Evolutionary conservation across 768 basidiomycete genomes (phyloP).

Genomic region (Atractiella rhizophila): DNA sequence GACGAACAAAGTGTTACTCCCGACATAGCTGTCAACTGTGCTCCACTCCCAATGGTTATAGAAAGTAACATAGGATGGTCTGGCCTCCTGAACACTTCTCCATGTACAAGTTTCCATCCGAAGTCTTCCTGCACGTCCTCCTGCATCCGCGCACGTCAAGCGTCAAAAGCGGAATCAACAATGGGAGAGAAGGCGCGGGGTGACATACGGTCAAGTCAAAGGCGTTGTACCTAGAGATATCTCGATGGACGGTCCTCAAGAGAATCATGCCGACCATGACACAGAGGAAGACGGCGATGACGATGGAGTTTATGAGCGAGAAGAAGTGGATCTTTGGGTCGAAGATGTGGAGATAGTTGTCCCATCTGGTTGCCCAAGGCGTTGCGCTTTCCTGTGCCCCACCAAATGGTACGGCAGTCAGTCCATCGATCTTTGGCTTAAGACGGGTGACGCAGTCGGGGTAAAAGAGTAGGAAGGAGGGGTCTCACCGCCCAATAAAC

Average conservation of each 20-base stretch:
- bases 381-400: no score
- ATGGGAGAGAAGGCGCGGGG: no score
- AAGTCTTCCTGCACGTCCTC: slow-evolving; percentile 42
- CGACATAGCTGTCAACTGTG: slow-evolving; percentile 65
- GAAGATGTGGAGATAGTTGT: slow-evolving; percentile 79
- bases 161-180: no score
- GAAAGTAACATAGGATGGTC: slow-evolving; percentile 49
- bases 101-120: slow-evolving; percentile 94
- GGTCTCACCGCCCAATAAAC: no score
- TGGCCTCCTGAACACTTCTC: slow-evolving; percentile 80
- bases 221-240: slow-evolving; percentile 86
- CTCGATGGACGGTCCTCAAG: slow-evolving; percentile 57
- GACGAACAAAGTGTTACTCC: slow-evolving; percentile 50
- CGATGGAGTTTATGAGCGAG: slow-evolving; percentile 69
- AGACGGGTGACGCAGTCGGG: no score
- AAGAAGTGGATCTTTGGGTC: slow-evolving; percentile 94
- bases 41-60: slow-evolving; percentile 69
- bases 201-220: slow-evolving; percentile 50
- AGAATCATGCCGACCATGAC: slow-evolving; percentile 77
- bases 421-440: no score
- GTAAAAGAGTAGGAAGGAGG: no score
- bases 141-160: no score
- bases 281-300: slow-evolving; percentile 61
- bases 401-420: no score
- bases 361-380: slow-evolving; percentile 73